phyloP scores from a whole-genome alignment of 2,329 filamentous ascomycete genomes.

The Aspergillus ochraceus region DNA sequence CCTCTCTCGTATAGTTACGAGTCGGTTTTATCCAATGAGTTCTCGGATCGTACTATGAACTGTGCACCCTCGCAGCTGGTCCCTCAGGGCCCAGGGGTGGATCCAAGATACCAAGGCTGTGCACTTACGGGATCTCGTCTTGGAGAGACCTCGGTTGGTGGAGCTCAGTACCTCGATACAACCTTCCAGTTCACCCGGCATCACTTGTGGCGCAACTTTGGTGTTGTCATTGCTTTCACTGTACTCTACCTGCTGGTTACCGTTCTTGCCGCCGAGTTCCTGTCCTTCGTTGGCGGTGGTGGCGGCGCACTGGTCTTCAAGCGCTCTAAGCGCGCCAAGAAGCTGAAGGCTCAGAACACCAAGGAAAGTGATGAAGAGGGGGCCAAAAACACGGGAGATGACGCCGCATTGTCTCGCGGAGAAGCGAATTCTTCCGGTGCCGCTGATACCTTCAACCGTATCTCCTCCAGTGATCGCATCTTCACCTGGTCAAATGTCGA shows the following conservation, averaged over 20 bases:
- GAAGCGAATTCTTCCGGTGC: slow-evolving; percentile 26
- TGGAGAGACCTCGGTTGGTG: slow-evolving; percentile 53
- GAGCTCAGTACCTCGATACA: slow-evolving; percentile 55
- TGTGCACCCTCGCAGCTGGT: slow-evolving; percentile 62
- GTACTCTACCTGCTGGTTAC: slow-evolving; percentile 74
- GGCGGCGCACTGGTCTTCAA: slow-evolving; percentile 73
- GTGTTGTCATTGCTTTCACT: slow-evolving; percentile 73
- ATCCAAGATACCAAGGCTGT: slow-evolving; percentile 63
- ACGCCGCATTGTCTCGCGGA: slow-evolving; percentile 30
- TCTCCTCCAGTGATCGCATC: slow-evolving; percentile 60
- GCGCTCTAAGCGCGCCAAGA: slow-evolving; percentile 62
- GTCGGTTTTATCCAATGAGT: slow-evolving; percentile 67
- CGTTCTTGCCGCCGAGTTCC: slow-evolving; percentile 66
- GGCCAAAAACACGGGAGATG: slow-evolving; percentile 30
- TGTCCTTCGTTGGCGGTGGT: slow-evolving; percentile 62
- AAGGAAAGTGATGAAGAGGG: slow-evolving; percentile 61
- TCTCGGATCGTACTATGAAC: slow-evolving; percentile 56
- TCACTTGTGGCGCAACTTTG: slow-evolving; percentile 72
- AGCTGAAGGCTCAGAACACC: slow-evolving; percentile 47
- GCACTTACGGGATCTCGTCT: slow-evolving; percentile 58
- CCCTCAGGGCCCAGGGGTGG: slow-evolving; percentile 57
- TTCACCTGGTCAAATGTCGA: slow-evolving; percentile 72
- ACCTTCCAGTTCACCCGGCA: slow-evolving; percentile 58
- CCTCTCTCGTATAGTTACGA: slow-evolving; percentile 64
- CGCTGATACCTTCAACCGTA: slow-evolving; percentile 38